phyloP scores from a whole-genome alignment of 148 eudicot species.

The Cornus suecica region DNA sequence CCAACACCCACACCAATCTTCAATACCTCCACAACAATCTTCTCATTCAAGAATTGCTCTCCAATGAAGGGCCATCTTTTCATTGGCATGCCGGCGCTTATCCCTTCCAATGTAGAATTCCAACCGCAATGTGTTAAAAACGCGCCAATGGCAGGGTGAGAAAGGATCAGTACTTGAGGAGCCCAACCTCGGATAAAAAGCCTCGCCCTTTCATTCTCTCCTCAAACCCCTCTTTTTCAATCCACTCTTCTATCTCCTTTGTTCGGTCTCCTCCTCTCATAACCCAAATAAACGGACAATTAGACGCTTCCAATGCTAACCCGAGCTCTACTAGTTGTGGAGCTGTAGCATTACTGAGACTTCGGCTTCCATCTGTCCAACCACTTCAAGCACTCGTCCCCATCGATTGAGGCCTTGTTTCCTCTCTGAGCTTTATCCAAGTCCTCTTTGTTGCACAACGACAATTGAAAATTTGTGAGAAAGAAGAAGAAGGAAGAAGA shows the following conservation, averaged over 20 bases:
- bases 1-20: constrained; percentile 19
- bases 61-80: constrained; percentile 27
- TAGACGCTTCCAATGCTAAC: constrained; percentile 17
- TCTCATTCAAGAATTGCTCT: constrained; percentile 30
- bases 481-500: too few relatives aligned
- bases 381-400: constrained; percentile 30
- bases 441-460: constrained; percentile 25
- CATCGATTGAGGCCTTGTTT: constrained; percentile 29
- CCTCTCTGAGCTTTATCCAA: constrained; percentile 36
- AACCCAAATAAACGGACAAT: constrained; percentile 1
- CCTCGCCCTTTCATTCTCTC: constrained; percentile 16
- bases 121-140: constrained; percentile 35
- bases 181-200: constrained; percentile 27
- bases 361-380: constrained; percentile 26
- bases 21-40: constrained; percentile 18
- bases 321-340: constrained; percentile 34
- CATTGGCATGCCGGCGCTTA: constrained; percentile 24
- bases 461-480: too few relatives aligned
- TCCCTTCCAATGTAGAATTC: constrained; percentile 31
- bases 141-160: constrained; percentile 20
- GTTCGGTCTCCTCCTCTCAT: background rate
- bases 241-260: constrained; percentile 10
- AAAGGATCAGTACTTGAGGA: constrained; percentile 26
- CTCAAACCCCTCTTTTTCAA: constrained; percentile 9
- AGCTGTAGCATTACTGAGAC: constrained; percentile 28